These are phyloP conservation scores for Fennellomyces sp. DNA, from an alignment of 371 early-diverging fungal species.

Conservation along the genomic window DNA sequence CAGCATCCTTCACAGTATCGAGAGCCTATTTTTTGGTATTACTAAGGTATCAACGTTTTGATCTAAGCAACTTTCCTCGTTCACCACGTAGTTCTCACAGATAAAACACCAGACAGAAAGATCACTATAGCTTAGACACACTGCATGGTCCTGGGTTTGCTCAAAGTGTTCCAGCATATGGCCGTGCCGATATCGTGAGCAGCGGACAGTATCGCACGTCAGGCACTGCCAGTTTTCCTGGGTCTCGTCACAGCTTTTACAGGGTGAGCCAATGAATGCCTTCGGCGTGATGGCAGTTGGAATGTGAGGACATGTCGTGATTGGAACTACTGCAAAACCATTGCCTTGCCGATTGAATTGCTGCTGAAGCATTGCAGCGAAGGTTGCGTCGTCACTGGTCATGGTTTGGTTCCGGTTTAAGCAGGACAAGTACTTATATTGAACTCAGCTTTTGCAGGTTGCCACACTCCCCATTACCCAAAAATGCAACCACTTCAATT, in stretches of 20 bases:
- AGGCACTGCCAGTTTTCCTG: slow-evolving; percentile 37
- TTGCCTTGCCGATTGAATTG: slow-evolving; percentile 4
- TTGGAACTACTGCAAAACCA: slow-evolving; percentile 26
- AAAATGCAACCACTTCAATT: slow-evolving; percentile 49
- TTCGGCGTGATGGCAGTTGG: slow-evolving; percentile 1
- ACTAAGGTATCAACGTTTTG: background rate
- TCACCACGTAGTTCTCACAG: slow-evolving; percentile 25
- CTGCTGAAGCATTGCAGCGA: slow-evolving; percentile 1
- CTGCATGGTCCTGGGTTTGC: slow-evolving; percentile 12
- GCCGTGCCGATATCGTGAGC: slow-evolving; percentile 28
- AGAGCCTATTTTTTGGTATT: slow-evolving; percentile 10
- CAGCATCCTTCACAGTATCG: slow-evolving; percentile 12
- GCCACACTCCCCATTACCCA: background rate
- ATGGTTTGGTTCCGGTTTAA: too few relatives aligned
- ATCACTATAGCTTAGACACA: slow-evolving; percentile 33
- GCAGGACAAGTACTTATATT: too few relatives aligned
- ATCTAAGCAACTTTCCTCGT: slow-evolving; percentile 21
- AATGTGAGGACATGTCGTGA: slow-evolving; percentile 28
- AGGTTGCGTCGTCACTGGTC: background rate
- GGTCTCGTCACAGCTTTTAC: slow-evolving; percentile 18
- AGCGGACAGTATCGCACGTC: slow-evolving; percentile 18
- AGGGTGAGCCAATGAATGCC: slow-evolving; percentile 5
- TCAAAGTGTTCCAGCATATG: slow-evolving; percentile 27
- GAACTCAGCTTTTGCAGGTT: too few relatives aligned
- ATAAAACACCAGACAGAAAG: slow-evolving; percentile 32